Evolutionary conservation across 352 stramenopile genomes (phyloP), one percentile per base, ranked within the genome.

Genomic region (Phytophthora sansomeana): DNA sequence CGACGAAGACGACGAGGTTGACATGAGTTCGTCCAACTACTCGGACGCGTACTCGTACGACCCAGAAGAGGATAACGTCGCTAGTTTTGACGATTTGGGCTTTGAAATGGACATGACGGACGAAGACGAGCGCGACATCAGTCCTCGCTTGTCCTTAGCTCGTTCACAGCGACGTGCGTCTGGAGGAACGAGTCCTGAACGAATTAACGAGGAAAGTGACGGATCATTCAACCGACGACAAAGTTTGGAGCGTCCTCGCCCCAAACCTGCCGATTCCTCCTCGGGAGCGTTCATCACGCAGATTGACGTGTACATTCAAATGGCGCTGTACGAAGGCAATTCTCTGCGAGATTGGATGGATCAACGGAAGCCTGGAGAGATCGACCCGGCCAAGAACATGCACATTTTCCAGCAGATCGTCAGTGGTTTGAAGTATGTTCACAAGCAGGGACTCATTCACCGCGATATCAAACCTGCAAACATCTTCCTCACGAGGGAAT

Each of bases 281-380:
- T 26, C 57, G 14, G 67, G 59, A 10, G 56, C 69, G 1, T 63
- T 93, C 46, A 87, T 78, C 58, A 90, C 83, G 4, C 82, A 92
- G 55, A 93, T 95, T 48, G 83, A 95, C 29, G 81, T 97, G 46
- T 95, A 95, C 70, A 97, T 97, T 47, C 90, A 98, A 70, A 98
- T 98, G 95, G 91, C 97, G 41, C 91, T 97, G 30, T 99, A 97
- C 60, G 78, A 97, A 44, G 78, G 87, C 38, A 96, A 95, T 29
- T 98, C 96, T 6, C 75, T 95, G 26, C 81, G 85, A 46, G 75
- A 92, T 32, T 95, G 85, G 85, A 79, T 95, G 44, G 79, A 91
- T 1, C 71, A 85, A 42, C 85, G 85, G 5, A 66, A 66, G 9
- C 6, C 67, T 56, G 55, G 49, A 4, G 51, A 58, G 8, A 65